Evolutionary conservation across 345 rosid genomes (phyloP).

Genomic region (Ceriops tagal): DNA sequence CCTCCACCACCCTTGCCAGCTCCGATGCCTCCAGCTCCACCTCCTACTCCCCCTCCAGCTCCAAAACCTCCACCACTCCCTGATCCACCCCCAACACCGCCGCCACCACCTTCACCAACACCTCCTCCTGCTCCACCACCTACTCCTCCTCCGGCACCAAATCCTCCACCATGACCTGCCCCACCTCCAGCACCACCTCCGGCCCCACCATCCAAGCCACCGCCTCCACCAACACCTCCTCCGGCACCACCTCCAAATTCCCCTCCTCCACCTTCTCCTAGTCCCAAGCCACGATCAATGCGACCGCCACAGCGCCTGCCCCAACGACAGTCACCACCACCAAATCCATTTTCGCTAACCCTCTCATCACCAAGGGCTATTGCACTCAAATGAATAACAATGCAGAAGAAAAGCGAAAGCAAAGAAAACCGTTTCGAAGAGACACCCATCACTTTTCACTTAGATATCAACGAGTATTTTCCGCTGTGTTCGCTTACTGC

Average conservation of each 20-base stretch:
- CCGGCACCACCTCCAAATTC: neutral
- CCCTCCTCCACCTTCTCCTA: no score
- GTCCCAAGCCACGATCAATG: no score
- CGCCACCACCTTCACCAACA: conserved; percentile 7
- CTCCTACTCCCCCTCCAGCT: conserved; percentile 23
- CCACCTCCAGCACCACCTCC: conserved; percentile 30
- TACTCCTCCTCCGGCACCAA: conserved; percentile 45
- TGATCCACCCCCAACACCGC: conserved; percentile 8
- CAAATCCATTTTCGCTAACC: conserved; percentile 21
- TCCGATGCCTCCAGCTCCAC: conserved; percentile 42
- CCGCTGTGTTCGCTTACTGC: neutral
- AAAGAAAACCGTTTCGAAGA: conserved; percentile 34
- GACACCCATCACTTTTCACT: conserved; percentile 21
- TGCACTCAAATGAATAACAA: conserved; percentile 29
- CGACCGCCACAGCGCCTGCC: no score
- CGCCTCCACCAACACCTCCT: no score
- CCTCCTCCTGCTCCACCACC: conserved; percentile 34
- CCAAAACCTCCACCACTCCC: conserved; percentile 10
- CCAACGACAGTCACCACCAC: neutral
- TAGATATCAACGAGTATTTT: neutral
- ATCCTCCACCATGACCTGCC: conserved; percentile 40
- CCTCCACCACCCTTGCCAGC: conserved; percentile 45
- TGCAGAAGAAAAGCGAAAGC: conserved; percentile 19
- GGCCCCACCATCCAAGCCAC: no score
- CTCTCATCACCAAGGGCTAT: conserved; percentile 19